Base-by-base conservation (phyloP, 768 basidiomycete genomes). In the Leccinum fibrillosum region DNA sequence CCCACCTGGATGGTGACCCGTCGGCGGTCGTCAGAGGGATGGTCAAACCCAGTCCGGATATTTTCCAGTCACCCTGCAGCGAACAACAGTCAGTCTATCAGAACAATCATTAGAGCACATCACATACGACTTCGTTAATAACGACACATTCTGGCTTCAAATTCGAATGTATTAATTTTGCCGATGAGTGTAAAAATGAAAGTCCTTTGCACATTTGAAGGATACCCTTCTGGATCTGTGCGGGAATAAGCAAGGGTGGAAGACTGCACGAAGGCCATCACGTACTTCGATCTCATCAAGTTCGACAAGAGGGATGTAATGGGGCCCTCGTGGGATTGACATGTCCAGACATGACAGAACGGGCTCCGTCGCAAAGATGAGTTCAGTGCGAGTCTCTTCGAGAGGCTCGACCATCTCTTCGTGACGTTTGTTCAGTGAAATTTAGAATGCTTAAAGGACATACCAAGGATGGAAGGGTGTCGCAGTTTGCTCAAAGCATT, bases 391-490 rank as follows among this genome's bases (percentile, higher is more conserved):
- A 0, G 94, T 90, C 73, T 99, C 96, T 69, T 98, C 94, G 49
- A 97, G 76, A 25, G 97, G 96, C 74, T 99, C 97, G 28, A 96
- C 94, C 88, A 98, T 92, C 77, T 98, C 96, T 93, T 72, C 39
- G 30, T 12, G 49, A 34, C 11, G 35, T 37, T 19, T 11, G 19
- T 61, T 55, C 26, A 57, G 57, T 56, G 49, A 62, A 56, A 37
- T 39, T 19, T 7, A 13, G n/a, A 17, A n/a, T 35, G 28, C 12
- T 15, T 39, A 49, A 61, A 63, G 30, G 26, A 60, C 76, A 56
- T 66, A 92, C 91, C 92, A 57, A 99, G 80, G 52, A 99, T 86
- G 60, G 90, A 95, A 4, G 97, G 97, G 75, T 98, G 96, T 32
- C 97, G 82, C 47, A 98, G 76, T 62, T 88, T 83, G 26, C 91